These are phyloP conservation scores for Trifolium subterraneum DNA, from an alignment of 306 rosid genomes.

Conservation along the genomic window DNA sequence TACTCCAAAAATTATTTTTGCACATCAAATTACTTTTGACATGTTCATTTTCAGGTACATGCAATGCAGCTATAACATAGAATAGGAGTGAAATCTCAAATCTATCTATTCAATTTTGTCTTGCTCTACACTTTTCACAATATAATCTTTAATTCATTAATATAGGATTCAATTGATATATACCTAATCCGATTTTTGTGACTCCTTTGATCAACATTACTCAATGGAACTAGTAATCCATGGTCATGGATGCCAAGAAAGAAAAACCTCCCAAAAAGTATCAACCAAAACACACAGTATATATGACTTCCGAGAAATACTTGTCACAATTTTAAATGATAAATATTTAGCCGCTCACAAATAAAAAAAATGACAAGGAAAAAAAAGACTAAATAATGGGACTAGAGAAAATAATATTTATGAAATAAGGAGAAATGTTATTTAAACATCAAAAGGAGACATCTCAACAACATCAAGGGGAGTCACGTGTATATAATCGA, in stretches of 20 bases:
- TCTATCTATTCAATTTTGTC: slow-evolving; percentile 39
- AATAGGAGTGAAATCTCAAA: slow-evolving; percentile 33
- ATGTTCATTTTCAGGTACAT: slow-evolving; percentile 35
- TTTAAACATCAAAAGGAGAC: too few relatives aligned
- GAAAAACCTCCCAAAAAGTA: neutral
- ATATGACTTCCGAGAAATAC: too few relatives aligned
- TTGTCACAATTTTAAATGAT: too few relatives aligned
- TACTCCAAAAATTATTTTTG: slow-evolving; percentile 2
- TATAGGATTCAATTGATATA: neutral
- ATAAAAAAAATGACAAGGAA: too few relatives aligned
- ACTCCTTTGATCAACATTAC: slow-evolving; percentile 18
- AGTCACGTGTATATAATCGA: too few relatives aligned
- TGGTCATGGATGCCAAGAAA: neutral
- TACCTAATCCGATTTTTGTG: slow-evolving; percentile 38
- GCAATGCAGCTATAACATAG: slow-evolving; percentile 32
- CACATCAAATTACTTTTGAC: slow-evolving; percentile 19
- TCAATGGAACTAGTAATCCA: neutral
- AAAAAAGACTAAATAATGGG: too few relatives aligned
- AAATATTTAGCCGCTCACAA: too few relatives aligned
- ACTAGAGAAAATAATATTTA: too few relatives aligned
- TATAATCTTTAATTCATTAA: slow-evolving; percentile 24
- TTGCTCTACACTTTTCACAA: slow-evolving; percentile 5
- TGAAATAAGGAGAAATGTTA: too few relatives aligned
- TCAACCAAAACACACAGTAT: neutral
- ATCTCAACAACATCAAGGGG: too few relatives aligned